Evolutionary conservation across 179 eudicot species (phyloP).

Genomic region (Sideroxylon spinosum): DNA sequence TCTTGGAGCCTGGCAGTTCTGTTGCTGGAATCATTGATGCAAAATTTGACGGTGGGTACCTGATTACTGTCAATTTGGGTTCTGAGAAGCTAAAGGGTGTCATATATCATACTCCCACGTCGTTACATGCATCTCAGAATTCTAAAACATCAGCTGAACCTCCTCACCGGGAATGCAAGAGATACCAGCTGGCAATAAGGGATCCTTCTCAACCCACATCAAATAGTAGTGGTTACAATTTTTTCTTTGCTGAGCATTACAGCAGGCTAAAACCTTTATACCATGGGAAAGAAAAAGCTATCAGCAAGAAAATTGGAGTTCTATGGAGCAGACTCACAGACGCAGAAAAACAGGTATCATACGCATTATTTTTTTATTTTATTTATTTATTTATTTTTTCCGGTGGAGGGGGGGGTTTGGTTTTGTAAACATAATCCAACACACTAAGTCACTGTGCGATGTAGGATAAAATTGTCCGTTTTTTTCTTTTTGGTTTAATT

Average conservation of each 20-base stretch:
- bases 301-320: slow-evolving; percentile 48
- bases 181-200: slow-evolving; percentile 35
- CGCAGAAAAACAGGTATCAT: slow-evolving; percentile 55
- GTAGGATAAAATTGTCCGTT: no score
- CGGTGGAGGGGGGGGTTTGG: no score
- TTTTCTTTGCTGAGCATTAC: slow-evolving; percentile 52
- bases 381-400: no score
- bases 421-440: no score
- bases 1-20: slow-evolving; percentile 46
- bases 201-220: slow-evolving; percentile 53
- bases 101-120: slow-evolving; percentile 57
- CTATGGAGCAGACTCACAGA: slow-evolving; percentile 53
- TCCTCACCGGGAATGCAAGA: slow-evolving; percentile 36
- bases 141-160: slow-evolving; percentile 26
- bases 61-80: slow-evolving; percentile 64
- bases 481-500: no score
- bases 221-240: slow-evolving; percentile 50
- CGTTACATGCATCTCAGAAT: slow-evolving; percentile 27
- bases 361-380: not conserved
- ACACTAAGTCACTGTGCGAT: no score
- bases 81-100: slow-evolving; percentile 67
- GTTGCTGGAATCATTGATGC: slow-evolving; percentile 67
- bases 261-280: slow-evolving; percentile 42
- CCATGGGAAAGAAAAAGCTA: slow-evolving; percentile 46
- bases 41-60: slow-evolving; percentile 69